A percentile compares a stretch with the other conserved stretches of the same genome.
These are phyloP conservation scores for Cercospora sesami DNA, from an alignment of 2,329 filamentous ascomycete genomes.

Conservation along the genomic window DNA sequence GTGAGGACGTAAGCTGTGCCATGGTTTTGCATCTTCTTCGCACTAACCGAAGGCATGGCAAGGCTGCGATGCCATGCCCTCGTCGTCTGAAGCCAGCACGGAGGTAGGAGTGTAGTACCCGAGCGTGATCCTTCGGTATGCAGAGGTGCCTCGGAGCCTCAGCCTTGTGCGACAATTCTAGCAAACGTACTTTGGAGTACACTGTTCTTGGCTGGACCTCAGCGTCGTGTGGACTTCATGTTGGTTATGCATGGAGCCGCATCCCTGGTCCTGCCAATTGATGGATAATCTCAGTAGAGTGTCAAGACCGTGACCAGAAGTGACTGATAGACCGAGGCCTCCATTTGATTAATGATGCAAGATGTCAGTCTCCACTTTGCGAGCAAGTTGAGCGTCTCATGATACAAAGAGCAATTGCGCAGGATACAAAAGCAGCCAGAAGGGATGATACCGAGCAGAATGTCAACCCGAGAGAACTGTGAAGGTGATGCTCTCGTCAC, in stretches of 20 bases:
- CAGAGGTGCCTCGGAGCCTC: not conserved
- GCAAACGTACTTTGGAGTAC: not conserved
- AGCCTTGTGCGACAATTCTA: not conserved
- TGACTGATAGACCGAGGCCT: not conserved
- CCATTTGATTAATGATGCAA: not conserved
- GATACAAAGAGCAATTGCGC: not conserved
- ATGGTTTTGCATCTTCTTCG: not conserved
- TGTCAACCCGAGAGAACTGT: not conserved
- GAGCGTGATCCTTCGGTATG: not conserved
- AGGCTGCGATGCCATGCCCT: not conserved
- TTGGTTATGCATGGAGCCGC: not conserved
- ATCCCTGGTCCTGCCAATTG: not conserved
- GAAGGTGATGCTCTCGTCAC: not conserved
- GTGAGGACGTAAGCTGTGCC: not conserved
- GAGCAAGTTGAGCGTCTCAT: not conserved
- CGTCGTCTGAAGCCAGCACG: not conserved
- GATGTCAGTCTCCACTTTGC: not conserved
- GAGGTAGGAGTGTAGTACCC: not conserved
- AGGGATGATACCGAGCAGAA: not conserved
- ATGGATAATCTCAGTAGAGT: not conserved
- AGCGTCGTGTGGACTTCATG: not conserved
- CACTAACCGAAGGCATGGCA: not conserved
- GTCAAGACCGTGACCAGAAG: not conserved
- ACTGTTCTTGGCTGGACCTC: not conserved
- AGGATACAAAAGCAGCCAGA: too few relatives aligned